Base-by-base conservation (phyloP, 2,329 filamentous ascomycete species). In the Trichoderma koningiopsis region DNA sequence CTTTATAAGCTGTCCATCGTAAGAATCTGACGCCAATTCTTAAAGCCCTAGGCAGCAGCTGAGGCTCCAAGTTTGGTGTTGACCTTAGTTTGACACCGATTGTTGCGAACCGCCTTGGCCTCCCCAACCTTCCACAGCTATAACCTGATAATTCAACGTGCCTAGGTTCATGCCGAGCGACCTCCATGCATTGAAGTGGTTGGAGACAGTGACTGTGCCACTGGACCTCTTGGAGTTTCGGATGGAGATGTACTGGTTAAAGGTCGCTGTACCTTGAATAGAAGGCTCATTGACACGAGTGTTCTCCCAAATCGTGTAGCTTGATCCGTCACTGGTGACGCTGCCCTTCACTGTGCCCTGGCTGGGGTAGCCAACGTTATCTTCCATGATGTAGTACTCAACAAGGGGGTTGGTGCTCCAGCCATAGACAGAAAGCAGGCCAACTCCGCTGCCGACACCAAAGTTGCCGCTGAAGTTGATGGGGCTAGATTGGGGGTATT, bases 41-140 rank as follows among this genome's bases (percentile, higher is more conserved):
- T 10, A 13, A 19, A n/a, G 40, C 40, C 6, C 47, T 49, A 49
- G n/a, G 3, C 47, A 49, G 11, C 47, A 11, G 22, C n/a, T 24
- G n/a, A 49, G 47, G 10, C 4, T 24, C n/a, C 22, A 49, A 16
- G 3, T 0, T 4, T 49, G 19, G 4, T 24, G n/a, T n/a, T 49
- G n/a, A 24, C 11, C 8, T 22, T 55, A 55, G 6, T 55, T 55
- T 6, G 52, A 55, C 5, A 49, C 47, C 11, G 31, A 29, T 24
- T 62, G 60, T 49, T 62, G 58, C 40, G 29, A 40, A 3, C 37
- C 40, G 24, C 58, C 58, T n/a, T 43, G 40, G 77, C 84, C 85
- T 70, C 80, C 76, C 76, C 86, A 86, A 3, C 84, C 85, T 76
- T 87, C 86, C 0, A 83, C 85, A 13, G 85, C 85, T 24, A 87